These are phyloP conservation scores for Phallus indusiatus DNA, from an alignment of 768 basidiomycete genomes.

Conservation along the genomic window DNA sequence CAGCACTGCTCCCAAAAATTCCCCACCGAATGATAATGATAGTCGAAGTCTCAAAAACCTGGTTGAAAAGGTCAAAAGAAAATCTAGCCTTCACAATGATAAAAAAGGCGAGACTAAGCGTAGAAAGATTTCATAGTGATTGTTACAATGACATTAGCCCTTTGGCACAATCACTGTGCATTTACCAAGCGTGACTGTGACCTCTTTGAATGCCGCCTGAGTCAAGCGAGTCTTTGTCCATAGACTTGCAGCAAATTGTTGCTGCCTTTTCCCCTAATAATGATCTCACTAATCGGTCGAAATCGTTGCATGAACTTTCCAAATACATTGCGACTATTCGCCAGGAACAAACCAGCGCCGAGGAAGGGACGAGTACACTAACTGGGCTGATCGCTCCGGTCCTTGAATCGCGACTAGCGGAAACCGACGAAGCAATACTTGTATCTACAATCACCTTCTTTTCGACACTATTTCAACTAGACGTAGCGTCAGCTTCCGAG, in stretches of 20 bases:
- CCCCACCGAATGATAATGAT: background rate
- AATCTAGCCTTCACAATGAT: constrained; percentile 32
- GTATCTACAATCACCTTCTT: constrained; percentile 56
- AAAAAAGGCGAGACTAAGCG: constrained; percentile 28
- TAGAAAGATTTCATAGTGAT: constrained; percentile 21
- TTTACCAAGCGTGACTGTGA: background rate
- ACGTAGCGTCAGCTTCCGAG: constrained; percentile 52
- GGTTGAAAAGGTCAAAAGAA: constrained; percentile 84
- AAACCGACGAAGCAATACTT: constrained; percentile 43
- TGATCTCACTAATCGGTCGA: constrained; percentile 40
- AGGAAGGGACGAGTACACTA: constrained; percentile 38
- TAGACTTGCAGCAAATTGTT: constrained; percentile 45
- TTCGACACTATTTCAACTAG: constrained; percentile 78
- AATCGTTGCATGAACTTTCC: constrained; percentile 62
- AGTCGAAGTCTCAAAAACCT: constrained; percentile 44
- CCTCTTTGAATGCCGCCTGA: background rate
- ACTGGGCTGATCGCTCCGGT: constrained; percentile 40
- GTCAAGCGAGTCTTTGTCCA: constrained; percentile 26
- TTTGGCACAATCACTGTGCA: background rate
- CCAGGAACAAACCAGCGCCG: constrained; percentile 35
- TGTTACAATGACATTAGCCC: background rate
- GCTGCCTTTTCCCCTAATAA: constrained; percentile 44
- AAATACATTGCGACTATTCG: constrained; percentile 35
- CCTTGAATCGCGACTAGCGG: constrained; percentile 41
- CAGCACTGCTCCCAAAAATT: constrained; percentile 1